phyloP scores from a whole-genome alignment of 2,329 filamentous ascomycete genomes.

The Penicillium italicum region DNA sequence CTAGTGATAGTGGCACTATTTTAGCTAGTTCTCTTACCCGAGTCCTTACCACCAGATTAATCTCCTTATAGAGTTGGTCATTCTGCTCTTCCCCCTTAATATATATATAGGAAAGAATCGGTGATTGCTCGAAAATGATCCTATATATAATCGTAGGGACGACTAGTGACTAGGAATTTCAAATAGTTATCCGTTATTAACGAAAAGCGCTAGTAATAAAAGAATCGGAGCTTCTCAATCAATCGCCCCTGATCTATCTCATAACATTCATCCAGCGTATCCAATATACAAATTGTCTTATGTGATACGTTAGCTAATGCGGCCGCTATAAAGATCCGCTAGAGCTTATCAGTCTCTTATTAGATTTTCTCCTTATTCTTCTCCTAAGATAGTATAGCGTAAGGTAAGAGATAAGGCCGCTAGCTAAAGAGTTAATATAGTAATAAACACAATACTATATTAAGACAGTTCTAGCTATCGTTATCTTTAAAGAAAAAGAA shows the following conservation, averaged over 20 bases:
- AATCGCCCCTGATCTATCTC: neutral
- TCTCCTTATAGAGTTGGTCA: conserved; percentile 12
- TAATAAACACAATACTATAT: conserved; percentile 33
- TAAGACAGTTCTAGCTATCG: conserved; percentile 29
- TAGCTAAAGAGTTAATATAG: conserved; percentile 38
- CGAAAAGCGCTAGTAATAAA: neutral
- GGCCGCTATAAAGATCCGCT: conserved; percentile 11
- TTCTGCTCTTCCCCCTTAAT: conserved; percentile 15
- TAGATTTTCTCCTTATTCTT: conserved; percentile 21
- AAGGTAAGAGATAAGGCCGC: conserved; percentile 24
- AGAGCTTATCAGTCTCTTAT: conserved; percentile 13
- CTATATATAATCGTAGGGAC: conserved; percentile 16
- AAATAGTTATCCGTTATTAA: neutral
- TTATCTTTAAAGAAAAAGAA: conserved; percentile 44
- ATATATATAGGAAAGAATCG: conserved; percentile 6
- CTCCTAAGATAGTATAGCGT: conserved; percentile 16
- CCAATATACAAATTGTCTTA: conserved; percentile 11
- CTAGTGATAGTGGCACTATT: neutral
- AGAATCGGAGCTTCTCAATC: conserved; percentile 8
- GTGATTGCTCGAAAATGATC: conserved; percentile 3
- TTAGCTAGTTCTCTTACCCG: conserved; percentile 12
- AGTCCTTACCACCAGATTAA: conserved; percentile 12
- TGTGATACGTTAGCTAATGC: neutral
- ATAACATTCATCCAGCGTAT: conserved; percentile 12
- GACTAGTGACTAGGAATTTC: conserved; percentile 21